Percentiles rank a stretch among this genome's conserved stretches.
phyloP scores from a whole-genome alignment of 352 stramenopile species.

The Aphanomyces astaci region DNA sequence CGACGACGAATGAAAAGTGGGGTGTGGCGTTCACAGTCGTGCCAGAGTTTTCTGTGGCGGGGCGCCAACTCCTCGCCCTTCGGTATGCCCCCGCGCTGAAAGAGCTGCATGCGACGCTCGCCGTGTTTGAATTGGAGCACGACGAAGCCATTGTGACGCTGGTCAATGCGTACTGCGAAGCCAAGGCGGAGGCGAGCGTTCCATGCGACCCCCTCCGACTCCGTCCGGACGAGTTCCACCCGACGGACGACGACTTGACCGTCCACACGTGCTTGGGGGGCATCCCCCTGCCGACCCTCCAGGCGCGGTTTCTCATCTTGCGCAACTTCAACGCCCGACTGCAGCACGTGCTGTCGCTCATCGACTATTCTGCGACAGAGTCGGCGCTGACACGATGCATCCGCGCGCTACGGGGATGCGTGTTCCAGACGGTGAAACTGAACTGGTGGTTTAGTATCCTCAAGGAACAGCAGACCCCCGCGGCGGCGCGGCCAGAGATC shows the following conservation, averaged over 20 bases:
- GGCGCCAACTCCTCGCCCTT: slow-evolving; percentile 51
- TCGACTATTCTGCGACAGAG: slow-evolving; percentile 69
- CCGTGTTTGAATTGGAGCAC: slow-evolving; percentile 51
- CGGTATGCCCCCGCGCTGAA: slow-evolving; percentile 63
- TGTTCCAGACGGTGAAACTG: slow-evolving; percentile 85
- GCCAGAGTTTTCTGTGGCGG: slow-evolving; percentile 76
- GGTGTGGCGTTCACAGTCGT: slow-evolving; percentile 80
- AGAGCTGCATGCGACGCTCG: slow-evolving; percentile 55
- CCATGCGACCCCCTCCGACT: slow-evolving; percentile 81
- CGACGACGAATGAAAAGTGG: slow-evolving; percentile 54
- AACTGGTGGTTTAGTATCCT: slow-evolving; percentile 83
- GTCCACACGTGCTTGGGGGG: slow-evolving; percentile 38
- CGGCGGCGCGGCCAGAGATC: slow-evolving; percentile 69
- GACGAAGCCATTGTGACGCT: slow-evolving; percentile 71
- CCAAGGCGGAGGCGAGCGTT: slow-evolving; percentile 58
- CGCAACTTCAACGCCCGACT: slow-evolving; percentile 83
- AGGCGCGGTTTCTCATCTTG: slow-evolving; percentile 76
- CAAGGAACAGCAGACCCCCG: slow-evolving; percentile 78
- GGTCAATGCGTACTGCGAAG: slow-evolving; percentile 79
- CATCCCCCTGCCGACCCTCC: slow-evolving; percentile 47
- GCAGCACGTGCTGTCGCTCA: slow-evolving; percentile 78
- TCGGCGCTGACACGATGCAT: slow-evolving; percentile 45
- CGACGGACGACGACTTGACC: slow-evolving; percentile 54
- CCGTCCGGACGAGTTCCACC: slow-evolving; percentile 67
- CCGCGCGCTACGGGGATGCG: slow-evolving; percentile 50